phyloP scores from a whole-genome alignment of 2,329 filamentous ascomycete species.

The Akanthomyces uredinophilus region DNA sequence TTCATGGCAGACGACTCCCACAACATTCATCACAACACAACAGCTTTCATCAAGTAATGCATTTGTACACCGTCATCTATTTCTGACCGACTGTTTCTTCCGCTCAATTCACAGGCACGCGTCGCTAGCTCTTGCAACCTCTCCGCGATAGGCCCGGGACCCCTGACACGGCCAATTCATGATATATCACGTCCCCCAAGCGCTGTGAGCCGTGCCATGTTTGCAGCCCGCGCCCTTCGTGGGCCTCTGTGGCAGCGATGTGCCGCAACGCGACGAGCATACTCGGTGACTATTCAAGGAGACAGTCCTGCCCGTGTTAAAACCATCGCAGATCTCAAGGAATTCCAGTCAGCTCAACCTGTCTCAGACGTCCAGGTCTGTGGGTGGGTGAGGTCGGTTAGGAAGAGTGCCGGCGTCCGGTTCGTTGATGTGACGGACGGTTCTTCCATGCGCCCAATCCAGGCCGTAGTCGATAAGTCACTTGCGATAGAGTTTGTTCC shows the following conservation, averaged over 20 bases:
- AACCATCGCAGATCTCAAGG: conserved; percentile 53
- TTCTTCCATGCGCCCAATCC: conserved; percentile 70
- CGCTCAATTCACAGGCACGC: background rate
- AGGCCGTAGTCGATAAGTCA: conserved; percentile 70
- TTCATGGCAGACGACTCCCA: background rate
- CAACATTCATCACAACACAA: background rate
- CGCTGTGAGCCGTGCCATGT: background rate
- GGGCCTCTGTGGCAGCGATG: background rate
- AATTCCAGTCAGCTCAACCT: conserved; percentile 41
- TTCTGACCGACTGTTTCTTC: background rate
- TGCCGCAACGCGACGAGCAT: conserved; percentile 20
- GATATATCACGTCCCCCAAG: background rate
- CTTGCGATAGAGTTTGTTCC: conserved; percentile 65
- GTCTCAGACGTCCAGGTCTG: conserved; percentile 56
- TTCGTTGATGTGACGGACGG: conserved; percentile 88
- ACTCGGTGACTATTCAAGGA: conserved; percentile 30
- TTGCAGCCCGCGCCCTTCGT: background rate
- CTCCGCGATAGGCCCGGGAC: background rate
- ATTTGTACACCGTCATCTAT: too few species aligned
- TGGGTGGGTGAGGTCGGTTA: conserved; percentile 78
- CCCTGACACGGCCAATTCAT: background rate
- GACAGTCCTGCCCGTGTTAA: conserved; percentile 28
- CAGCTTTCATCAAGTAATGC: background rate
- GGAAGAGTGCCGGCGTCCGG: conserved; percentile 76
- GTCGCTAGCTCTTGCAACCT: background rate